Evolutionary conservation across 345 rosid species (phyloP).

Genomic region (Carallia pectinifolia): DNA sequence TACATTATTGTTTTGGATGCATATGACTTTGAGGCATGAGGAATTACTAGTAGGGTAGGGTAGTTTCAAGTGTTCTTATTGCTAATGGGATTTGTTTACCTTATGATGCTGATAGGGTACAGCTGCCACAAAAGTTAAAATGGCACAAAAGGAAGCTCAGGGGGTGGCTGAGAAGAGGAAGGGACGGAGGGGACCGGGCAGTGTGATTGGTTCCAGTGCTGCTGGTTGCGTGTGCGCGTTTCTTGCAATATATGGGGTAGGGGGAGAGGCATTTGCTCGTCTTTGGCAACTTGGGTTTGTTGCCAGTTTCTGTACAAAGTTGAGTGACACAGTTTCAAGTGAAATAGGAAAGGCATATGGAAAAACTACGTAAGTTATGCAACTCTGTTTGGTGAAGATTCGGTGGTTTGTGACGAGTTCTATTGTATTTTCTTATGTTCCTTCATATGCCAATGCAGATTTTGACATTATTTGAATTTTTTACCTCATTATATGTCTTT

Average conservation of each 20-base stretch:
- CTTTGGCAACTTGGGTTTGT: conserved; percentile 84
- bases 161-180: conserved; percentile 95
- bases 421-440: not conserved
- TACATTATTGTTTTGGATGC: too few relatives aligned
- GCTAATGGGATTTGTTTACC: not conserved
- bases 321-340: conserved; percentile 88
- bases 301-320: conserved; percentile 95
- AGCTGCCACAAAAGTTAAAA: conserved; percentile 86
- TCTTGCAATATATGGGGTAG: conserved; percentile 61
- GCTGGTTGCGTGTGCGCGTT: conserved; percentile 91
- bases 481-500: too few relatives aligned
- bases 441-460: not conserved
- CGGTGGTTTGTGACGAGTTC: not conserved
- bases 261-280: conserved; percentile 54
- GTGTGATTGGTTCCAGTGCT: conserved; percentile 97
- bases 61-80: too few relatives aligned
- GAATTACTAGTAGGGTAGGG: too few relatives aligned
- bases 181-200: conserved; percentile 94
- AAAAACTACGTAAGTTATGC: conserved; percentile 74
- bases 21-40: too few relatives aligned
- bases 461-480: not conserved
- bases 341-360: conserved; percentile 99
- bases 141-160: conserved; percentile 93
- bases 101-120: conserved; percentile 63
- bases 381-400: conserved; percentile 7